Percentiles rank a stretch among this genome's conserved stretches.
Evolutionary conservation across 441 rosid genomes (phyloP).

Genomic region (Croton setiger): DNA sequence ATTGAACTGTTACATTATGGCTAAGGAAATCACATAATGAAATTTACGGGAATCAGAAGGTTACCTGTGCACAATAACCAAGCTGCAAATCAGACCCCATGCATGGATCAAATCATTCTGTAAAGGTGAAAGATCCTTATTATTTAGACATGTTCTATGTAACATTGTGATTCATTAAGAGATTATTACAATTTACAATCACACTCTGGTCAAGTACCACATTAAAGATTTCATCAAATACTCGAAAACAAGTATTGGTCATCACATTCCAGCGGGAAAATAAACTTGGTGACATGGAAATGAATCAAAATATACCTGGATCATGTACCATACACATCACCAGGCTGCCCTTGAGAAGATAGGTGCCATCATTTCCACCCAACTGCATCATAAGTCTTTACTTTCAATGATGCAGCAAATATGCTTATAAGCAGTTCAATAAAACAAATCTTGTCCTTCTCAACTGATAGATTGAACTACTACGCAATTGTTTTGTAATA

Average conservation of each 20-base stretch:
- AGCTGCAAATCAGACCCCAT: slow-evolving; percentile 84
- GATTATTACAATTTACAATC: background rate
- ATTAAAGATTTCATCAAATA: background rate
- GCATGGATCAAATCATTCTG: slow-evolving; percentile 95
- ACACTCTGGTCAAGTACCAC: background rate
- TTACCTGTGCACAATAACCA: slow-evolving; percentile 86
- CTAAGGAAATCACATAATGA: slow-evolving; percentile 4
- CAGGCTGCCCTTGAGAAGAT: slow-evolving; percentile 89
- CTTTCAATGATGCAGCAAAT: background rate
- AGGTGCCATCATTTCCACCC: slow-evolving; percentile 99
- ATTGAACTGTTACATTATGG: slow-evolving; percentile 16
- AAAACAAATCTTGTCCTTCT: background rate
- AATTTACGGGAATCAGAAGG: slow-evolving; percentile 8
- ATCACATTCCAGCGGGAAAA: background rate
- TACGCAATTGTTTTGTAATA: background rate
- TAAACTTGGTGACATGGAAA: background rate
- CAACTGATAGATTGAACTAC: background rate
- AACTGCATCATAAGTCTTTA: slow-evolving; percentile 40
- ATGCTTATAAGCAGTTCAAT: background rate
- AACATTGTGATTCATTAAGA: background rate
- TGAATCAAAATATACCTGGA: slow-evolving; percentile 51
- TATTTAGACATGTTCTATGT: background rate
- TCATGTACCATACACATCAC: slow-evolving; percentile 90
- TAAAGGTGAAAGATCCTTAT: slow-evolving; percentile 19
- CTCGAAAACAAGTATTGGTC: background rate